Evolutionary conservation across 345 rosid species (phyloP).

Genomic region (Melaleuca alternifolia): DNA sequence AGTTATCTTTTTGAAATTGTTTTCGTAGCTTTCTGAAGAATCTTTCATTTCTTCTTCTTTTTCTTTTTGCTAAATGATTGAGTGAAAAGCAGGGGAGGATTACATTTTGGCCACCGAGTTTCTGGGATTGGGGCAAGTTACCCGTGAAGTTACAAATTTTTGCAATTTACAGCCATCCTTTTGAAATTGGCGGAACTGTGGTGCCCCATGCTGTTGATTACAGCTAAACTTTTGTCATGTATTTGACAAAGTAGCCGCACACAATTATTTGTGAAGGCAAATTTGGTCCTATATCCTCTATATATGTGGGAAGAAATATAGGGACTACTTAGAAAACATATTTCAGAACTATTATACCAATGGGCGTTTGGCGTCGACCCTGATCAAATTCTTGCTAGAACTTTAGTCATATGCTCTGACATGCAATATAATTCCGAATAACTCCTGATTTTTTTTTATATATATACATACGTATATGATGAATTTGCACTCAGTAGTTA

Average conservation of each 20-base stretch:
- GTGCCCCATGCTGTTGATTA: background rate
- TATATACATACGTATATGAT: background rate
- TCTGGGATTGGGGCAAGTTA: background rate
- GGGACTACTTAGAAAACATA: background rate
- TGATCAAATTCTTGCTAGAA: background rate
- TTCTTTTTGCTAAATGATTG: background rate
- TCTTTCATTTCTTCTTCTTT: background rate
- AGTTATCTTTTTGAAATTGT: too few species aligned
- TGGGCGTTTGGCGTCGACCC: background rate
- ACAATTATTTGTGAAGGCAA: background rate
- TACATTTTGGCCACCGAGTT: background rate
- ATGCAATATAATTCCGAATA: background rate
- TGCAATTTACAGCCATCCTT: background rate
- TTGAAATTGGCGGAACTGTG: background rate
- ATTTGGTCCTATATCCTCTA: background rate
- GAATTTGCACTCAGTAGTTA: background rate
- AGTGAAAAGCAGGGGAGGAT: background rate
- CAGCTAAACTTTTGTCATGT: background rate
- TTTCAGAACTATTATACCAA: background rate
- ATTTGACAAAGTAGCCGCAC: background rate
- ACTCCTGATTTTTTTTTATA: background rate
- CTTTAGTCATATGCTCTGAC: background rate
- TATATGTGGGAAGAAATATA: background rate
- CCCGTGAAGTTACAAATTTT: background rate
- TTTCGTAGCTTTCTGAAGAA: background rate